phyloP scores from a whole-genome alignment of 164 flowering plant species.

The Vitis cinerea region DNA sequence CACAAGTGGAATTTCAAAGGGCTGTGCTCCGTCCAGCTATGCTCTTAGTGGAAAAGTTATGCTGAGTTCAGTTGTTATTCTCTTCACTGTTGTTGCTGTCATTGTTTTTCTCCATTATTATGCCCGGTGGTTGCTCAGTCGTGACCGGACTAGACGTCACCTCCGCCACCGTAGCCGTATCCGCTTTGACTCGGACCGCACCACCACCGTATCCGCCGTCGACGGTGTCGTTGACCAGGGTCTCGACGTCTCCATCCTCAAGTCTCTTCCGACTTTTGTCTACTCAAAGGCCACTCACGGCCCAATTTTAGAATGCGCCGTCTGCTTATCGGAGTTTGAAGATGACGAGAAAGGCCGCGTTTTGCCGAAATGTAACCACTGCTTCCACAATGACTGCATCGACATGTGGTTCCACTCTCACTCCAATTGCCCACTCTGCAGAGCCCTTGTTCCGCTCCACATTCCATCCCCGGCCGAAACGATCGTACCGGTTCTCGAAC shows the following conservation, averaged over 20 bases:
- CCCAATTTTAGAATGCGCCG: constrained; percentile 48
- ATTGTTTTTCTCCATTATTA: constrained; percentile 41
- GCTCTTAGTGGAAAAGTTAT: constrained; percentile 51
- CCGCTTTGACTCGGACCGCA: constrained; percentile 10
- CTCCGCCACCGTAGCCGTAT: constrained; percentile 11
- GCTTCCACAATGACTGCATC: constrained; percentile 57
- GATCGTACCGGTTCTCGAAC: constrained; percentile 6
- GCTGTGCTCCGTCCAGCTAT: constrained; percentile 18
- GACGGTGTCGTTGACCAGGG: constrained; percentile 8
- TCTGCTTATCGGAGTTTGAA: constrained; percentile 61
- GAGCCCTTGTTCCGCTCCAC: constrained; percentile 38
- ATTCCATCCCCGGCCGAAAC: background rate
- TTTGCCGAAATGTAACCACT: constrained; percentile 52
- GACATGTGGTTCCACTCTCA: constrained; percentile 63
- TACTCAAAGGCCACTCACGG: constrained; percentile 10
- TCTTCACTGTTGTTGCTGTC: constrained; percentile 32
- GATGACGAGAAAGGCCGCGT: constrained; percentile 43
- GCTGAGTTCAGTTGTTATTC: constrained; percentile 39
- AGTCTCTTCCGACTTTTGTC: constrained; percentile 37
- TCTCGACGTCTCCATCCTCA: constrained; percentile 34
- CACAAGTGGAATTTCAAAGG: background rate
- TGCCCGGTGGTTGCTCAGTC: constrained; percentile 31
- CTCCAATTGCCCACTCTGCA: constrained; percentile 61
- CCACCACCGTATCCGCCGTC: constrained; percentile 16
- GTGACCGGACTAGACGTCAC: constrained; percentile 22